Conservation (phyloP, 169 alveolate species). For the Plasmodium falciparum region DNA sequence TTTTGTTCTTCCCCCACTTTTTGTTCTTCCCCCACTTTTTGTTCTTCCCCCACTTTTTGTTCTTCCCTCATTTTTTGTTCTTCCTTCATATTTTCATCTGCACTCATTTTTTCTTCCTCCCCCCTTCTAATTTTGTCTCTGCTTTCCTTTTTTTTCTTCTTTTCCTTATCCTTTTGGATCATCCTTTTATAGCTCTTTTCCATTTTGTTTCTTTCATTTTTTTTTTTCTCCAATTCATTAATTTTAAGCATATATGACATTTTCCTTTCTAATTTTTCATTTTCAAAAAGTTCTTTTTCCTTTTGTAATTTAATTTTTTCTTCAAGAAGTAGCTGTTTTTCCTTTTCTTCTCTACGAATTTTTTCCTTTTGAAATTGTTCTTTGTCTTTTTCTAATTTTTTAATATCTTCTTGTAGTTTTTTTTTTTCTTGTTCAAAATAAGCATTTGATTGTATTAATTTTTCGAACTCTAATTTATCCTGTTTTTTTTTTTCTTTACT, state of each 20-base stretch:
- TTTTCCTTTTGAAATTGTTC: slow-evolving; percentile 46
- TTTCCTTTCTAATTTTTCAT: slow-evolving; percentile 33
- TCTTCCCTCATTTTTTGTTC: background rate
- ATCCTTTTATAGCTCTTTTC: slow-evolving; percentile 5
- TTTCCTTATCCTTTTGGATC: background rate
- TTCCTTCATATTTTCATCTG: slow-evolving; percentile 10
- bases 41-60: background rate
- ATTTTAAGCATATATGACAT: slow-evolving; percentile 34
- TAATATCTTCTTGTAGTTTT: slow-evolving; percentile 64
- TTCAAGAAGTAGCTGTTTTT: slow-evolving; percentile 73
- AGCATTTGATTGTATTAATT: slow-evolving; percentile 26
- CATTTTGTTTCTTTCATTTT: slow-evolving; percentile 9
- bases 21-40: background rate
- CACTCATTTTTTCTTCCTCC: background rate
- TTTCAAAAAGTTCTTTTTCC: slow-evolving; percentile 64
- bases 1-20: background rate
- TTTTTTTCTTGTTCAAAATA: slow-evolving; percentile 64
- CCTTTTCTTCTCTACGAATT: slow-evolving; percentile 29
- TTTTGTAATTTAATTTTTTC: slow-evolving; percentile 79
- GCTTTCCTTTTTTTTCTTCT: background rate
- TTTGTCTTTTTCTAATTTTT: slow-evolving; percentile 44
- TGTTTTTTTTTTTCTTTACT: slow-evolving; percentile 7
- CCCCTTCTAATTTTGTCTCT: background rate
- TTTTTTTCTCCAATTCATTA: slow-evolving; percentile 23
- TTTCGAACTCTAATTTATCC: slow-evolving; percentile 29